These are phyloP conservation scores for Nigrograna mackinnonii DNA, from an alignment of 2,329 filamentous ascomycete genomes.

Conservation along the genomic window DNA sequence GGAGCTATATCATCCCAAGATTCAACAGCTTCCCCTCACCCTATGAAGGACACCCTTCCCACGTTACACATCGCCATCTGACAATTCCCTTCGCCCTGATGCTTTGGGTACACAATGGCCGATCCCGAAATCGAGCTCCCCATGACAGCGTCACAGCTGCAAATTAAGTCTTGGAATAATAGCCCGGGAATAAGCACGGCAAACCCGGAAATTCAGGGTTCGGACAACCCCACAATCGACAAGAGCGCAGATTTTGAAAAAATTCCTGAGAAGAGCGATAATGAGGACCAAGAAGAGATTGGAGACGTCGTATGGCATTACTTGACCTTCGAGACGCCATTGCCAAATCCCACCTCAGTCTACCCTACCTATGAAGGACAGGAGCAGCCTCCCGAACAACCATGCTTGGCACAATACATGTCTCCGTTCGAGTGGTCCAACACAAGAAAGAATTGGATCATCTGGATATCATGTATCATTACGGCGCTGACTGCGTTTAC, in stretches of 20 bases:
- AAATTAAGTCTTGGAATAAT: conserved; percentile 3
- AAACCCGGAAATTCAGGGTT: conserved; percentile 6
- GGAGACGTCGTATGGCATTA: conserved; percentile 59
- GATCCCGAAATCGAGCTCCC: conserved; percentile 41
- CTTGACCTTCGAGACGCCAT: conserved; percentile 63
- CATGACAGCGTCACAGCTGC: conserved; percentile 17
- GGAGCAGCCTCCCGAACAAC: conserved; percentile 57
- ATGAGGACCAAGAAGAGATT: conserved; percentile 10
- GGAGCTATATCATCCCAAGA: too few species aligned
- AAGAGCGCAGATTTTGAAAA: conserved; percentile 6
- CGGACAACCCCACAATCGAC: conserved; percentile 11
- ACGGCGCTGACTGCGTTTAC: conserved; percentile 80
- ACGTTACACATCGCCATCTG: conserved; percentile 6
- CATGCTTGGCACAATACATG: conserved; percentile 66
- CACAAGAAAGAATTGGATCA: conserved; percentile 69
- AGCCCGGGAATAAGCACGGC: conserved; percentile 34
- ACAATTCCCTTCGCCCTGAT: conserved; percentile 4
- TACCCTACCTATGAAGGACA: conserved; percentile 34
- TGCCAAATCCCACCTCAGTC: conserved; percentile 53
- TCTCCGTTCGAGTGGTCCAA: conserved; percentile 76
- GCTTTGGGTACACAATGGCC: conserved; percentile 33
- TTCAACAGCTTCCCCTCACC: too few species aligned
- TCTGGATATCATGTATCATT: conserved; percentile 74
- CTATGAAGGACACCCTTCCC: background rate
- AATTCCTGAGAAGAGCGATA: conserved; percentile 9